Percentiles rank a stretch among this genome's conserved stretches.
These are phyloP conservation scores for Globisporangium radiosum DNA, from an alignment of 352 stramenopile species.

Conservation along the genomic window DNA sequence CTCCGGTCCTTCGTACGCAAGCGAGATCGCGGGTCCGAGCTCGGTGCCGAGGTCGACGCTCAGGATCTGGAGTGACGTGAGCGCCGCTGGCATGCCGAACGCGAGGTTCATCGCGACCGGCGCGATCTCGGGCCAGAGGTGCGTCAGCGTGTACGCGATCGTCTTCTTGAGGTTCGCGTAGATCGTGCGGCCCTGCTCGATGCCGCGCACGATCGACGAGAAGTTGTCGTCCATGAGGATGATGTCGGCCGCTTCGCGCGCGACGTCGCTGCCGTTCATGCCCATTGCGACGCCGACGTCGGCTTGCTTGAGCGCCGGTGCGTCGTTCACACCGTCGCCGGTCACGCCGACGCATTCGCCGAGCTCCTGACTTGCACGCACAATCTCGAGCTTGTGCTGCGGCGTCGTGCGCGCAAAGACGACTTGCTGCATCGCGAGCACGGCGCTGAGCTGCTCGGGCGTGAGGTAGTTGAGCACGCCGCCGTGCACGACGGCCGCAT, in stretches of 20 bases:
- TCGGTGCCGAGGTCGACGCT: conserved; percentile 87
- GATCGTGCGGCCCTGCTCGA: conserved; percentile 49
- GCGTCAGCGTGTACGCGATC: conserved; percentile 87
- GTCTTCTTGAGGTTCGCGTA: conserved; percentile 92
- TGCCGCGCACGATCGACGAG: conserved; percentile 87
- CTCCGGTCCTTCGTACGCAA: conserved; percentile 80
- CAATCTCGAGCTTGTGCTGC: conserved; percentile 84
- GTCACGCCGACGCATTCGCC: conserved; percentile 57
- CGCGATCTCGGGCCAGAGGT: conserved; percentile 78
- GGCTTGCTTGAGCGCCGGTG: conserved; percentile 60
- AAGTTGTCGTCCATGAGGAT: conserved; percentile 96
- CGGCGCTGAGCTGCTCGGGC: conserved; percentile 23
- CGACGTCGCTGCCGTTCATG: conserved; percentile 91
- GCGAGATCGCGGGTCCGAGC: conserved; percentile 83
- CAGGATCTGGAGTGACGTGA: conserved; percentile 88
- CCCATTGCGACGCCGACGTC: conserved; percentile 97
- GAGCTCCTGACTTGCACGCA: conserved; percentile 40
- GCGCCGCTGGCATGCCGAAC: conserved; percentile 65
- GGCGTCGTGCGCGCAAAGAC: conserved; percentile 94
- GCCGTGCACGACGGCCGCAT: conserved; percentile 64
- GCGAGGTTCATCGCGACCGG: conserved; percentile 67
- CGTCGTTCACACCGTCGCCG: conserved; percentile 76
- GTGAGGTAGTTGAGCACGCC: conserved; percentile 24
- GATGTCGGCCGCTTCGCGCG: conserved; percentile 91
- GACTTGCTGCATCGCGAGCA: conserved; percentile 47